Conservation (phyloP, 345 rosid species). For the Punica granatum region DNA sequence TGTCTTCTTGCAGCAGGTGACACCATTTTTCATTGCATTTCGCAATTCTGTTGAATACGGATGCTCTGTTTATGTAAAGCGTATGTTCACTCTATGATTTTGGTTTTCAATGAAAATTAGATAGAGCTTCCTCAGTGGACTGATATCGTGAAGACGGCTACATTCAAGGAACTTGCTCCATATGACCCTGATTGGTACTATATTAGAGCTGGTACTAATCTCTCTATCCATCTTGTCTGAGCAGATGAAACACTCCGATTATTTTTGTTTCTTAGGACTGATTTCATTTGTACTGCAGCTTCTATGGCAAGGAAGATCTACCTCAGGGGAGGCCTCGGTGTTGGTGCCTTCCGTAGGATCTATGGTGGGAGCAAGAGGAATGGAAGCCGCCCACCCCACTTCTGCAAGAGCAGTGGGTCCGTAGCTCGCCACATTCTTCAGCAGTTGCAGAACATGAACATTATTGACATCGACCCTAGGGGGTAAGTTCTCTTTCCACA, state of each 20-base stretch:
- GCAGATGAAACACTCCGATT: neutral
- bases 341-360: constrained; percentile 37
- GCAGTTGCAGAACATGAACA: constrained; percentile 34
- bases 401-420: constrained; percentile 45
- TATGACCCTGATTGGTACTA: constrained; percentile 74
- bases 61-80: neutral
- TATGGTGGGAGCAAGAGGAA: constrained; percentile 45
- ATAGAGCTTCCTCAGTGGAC: constrained; percentile 64
- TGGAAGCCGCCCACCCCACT: constrained; percentile 38
- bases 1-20: neutral
- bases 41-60: too few species aligned
- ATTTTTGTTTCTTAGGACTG: neutral
- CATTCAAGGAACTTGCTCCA: constrained; percentile 62
- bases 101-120: constrained; percentile 9
- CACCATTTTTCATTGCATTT: neutral
- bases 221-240: neutral
- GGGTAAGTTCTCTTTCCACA: constrained; percentile 14
- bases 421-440: constrained; percentile 45
- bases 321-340: constrained; percentile 45
- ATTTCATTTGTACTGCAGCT: constrained; percentile 17
- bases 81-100: neutral
- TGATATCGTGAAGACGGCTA: constrained; percentile 67
- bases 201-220: constrained; percentile 48
- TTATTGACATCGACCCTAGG: constrained; percentile 24
- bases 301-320: constrained; percentile 45